These are phyloP conservation scores for Chaetoceros tenuissimus DNA, from an alignment of 108 stramenopile species.

Conservation along the genomic window DNA sequence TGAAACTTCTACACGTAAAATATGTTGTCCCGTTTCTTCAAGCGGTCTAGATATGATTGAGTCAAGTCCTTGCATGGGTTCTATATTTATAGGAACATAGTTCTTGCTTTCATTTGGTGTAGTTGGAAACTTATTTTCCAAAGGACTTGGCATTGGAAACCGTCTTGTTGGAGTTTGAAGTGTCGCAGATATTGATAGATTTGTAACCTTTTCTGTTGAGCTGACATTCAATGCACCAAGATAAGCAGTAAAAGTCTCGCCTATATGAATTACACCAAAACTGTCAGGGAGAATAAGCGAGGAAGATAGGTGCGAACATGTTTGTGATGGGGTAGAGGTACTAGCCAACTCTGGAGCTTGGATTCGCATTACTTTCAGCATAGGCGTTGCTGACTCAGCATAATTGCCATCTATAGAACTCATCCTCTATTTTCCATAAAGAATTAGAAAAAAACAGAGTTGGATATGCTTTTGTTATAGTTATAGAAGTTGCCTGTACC, in stretches of 20 bases:
- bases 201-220: conserved; percentile 29
- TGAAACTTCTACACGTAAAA: conserved; percentile 73
- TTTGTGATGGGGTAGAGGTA: conserved; percentile 1
- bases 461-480: too few species aligned
- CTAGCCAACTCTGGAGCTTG: conserved; percentile 59
- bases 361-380: conserved; percentile 79
- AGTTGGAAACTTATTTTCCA: conserved; percentile 8
- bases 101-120: not conserved
- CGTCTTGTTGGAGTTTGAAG: conserved; percentile 75
- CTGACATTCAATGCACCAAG: conserved; percentile 65
- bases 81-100: conserved; percentile 10
- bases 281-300: conserved; percentile 70
- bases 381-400: conserved; percentile 66
- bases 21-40: conserved; percentile 78
- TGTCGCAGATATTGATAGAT: conserved; percentile 57
- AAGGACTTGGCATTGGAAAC: conserved; percentile 12
- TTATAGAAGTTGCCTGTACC: too few species aligned
- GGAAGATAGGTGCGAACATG: conserved; percentile 17
- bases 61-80: conserved; percentile 50
- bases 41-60: conserved; percentile 65
- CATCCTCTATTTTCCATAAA: too few species aligned
- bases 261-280: conserved; percentile 68
- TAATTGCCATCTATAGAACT: too few species aligned
- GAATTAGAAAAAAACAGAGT: too few species aligned
- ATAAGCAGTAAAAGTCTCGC: conserved; percentile 79